These are phyloP conservation scores for Sporisorium reilianum DNA, from an alignment of 1,284 basidiomycete species.

Conservation along the genomic window DNA sequence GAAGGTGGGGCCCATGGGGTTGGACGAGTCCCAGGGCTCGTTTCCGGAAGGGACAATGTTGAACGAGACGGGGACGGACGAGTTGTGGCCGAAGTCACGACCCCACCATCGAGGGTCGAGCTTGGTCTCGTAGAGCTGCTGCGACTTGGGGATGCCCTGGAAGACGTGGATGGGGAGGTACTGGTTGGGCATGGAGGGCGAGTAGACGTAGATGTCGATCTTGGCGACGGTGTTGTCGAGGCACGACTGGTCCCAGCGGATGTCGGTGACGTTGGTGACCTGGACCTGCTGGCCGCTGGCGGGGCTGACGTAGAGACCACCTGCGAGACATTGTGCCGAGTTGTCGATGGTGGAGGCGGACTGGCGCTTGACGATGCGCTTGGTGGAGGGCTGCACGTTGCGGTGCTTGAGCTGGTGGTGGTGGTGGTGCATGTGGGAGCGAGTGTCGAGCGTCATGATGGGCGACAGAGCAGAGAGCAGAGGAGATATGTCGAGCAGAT, in stretches of 20 bases:
- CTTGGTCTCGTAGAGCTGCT: conserved; percentile 49
- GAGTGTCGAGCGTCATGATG: conserved; percentile 48
- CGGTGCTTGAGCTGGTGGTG: conserved; percentile 44
- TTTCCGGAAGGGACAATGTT: conserved; percentile 67
- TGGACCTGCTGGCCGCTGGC: conserved; percentile 33
- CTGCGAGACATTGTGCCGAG: conserved; percentile 51
- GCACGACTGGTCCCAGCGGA: conserved; percentile 59
- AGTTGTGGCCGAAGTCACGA: conserved; percentile 49
- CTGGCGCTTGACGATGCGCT: conserved; percentile 44
- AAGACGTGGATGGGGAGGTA: conserved; percentile 62
- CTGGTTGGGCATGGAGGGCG: conserved; percentile 47
- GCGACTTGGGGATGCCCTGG: conserved; percentile 49
- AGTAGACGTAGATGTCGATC: conserved; percentile 67
- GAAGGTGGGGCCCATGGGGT: conserved; percentile 65
- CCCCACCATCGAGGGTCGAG: conserved; percentile 64
- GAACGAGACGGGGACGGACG: conserved; percentile 55
- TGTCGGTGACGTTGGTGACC: conserved; percentile 51
- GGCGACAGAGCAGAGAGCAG: conserved; percentile 4
- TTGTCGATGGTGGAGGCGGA: conserved; percentile 48
- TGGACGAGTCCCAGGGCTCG: conserved; percentile 66
- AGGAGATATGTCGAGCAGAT: neutral
- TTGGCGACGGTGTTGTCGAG: conserved; percentile 47
- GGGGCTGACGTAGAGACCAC: conserved; percentile 59
- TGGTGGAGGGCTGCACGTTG: conserved; percentile 20
- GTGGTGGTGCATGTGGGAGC: conserved; percentile 40